phyloP scores from a whole-genome alignment of 306 rosid species.

The Cucurbita argyrosperma region DNA sequence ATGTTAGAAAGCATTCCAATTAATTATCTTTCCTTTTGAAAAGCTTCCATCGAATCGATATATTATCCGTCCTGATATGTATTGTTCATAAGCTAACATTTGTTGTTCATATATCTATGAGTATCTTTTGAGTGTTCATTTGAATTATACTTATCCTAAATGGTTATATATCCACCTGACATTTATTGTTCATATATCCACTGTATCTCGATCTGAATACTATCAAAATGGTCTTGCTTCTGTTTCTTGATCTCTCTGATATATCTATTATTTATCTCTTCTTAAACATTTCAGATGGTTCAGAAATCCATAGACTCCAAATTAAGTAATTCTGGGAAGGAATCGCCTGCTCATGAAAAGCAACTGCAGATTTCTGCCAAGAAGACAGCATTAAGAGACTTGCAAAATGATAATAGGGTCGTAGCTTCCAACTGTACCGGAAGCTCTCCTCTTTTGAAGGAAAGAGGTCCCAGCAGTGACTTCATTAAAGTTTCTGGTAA shows the following conservation, averaged over 20 bases:
- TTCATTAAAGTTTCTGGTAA: conserved; percentile 43
- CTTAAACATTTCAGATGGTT: conserved; percentile 38
- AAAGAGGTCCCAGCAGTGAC: conserved; percentile 24
- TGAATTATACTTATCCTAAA: not conserved
- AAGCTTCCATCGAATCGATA: not conserved
- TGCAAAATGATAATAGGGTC: conserved; percentile 46
- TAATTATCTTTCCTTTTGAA: too few species aligned
- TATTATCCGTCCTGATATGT: not conserved
- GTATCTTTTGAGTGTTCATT: not conserved
- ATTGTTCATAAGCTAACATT: not conserved
- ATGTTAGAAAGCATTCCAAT: too few species aligned
- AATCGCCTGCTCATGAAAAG: conserved; percentile 32
- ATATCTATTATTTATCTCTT: not conserved
- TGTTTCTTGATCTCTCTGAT: not conserved
- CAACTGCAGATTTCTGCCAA: conserved; percentile 30
- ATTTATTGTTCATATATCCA: not conserved
- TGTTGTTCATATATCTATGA: not conserved
- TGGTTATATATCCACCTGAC: not conserved
- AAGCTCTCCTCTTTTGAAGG: not conserved
- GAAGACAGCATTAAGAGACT: conserved; percentile 60
- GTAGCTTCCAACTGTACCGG: conserved; percentile 29
- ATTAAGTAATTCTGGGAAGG: conserved; percentile 38
- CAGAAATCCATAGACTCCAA: conserved; percentile 45
- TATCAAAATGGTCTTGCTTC: not conserved
- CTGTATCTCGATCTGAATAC: not conserved